phyloP scores from a whole-genome alignment of 2,329 filamentous ascomycete species.

The Celoporthe dispersa region DNA sequence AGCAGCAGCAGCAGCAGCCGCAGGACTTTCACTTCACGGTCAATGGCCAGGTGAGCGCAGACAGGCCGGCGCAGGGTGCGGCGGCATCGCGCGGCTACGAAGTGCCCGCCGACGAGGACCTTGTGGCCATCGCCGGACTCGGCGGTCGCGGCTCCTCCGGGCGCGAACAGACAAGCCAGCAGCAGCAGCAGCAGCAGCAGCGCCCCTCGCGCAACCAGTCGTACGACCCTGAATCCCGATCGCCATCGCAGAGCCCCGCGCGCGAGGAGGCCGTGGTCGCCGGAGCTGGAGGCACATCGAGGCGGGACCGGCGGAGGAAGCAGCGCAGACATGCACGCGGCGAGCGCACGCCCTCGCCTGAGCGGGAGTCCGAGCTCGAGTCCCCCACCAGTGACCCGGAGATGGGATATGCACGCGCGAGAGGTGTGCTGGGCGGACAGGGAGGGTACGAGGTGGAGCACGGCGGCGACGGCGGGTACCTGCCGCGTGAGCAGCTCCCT shows the following conservation, averaged over 20 bases:
- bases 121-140: slow-evolving; percentile 1
- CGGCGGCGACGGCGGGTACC: not conserved
- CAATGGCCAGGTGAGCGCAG: not conserved
- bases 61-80: not conserved
- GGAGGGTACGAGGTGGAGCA: slow-evolving; percentile 2
- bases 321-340: slow-evolving; percentile 14
- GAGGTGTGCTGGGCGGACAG: not conserved
- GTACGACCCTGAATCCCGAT: not conserved
- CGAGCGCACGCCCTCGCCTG: slow-evolving; percentile 2
- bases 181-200: slow-evolving; percentile 8
- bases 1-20: slow-evolving; percentile 4
- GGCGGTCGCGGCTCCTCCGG: slow-evolving; percentile 11
- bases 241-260: not conserved
- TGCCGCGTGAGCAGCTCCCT: not conserved
- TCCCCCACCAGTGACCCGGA: not conserved
- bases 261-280: not conserved
- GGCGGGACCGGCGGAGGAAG: slow-evolving; percentile 3
- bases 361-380: slow-evolving; percentile 5
- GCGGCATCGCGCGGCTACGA: not conserved
- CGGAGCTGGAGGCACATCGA: not conserved
- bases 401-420: not conserved
- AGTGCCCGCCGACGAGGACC: not conserved
- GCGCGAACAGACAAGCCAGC: slow-evolving; percentile 21
- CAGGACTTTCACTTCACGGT: slow-evolving; percentile 25
- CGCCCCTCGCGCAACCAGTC: not conserved